Percentiles rank a stretch among this genome's conserved stretches.
These are phyloP conservation scores for Aspergillus olivimuriae DNA, from an alignment of 495 filamentous ascomycete species.

Conservation along the genomic window DNA sequence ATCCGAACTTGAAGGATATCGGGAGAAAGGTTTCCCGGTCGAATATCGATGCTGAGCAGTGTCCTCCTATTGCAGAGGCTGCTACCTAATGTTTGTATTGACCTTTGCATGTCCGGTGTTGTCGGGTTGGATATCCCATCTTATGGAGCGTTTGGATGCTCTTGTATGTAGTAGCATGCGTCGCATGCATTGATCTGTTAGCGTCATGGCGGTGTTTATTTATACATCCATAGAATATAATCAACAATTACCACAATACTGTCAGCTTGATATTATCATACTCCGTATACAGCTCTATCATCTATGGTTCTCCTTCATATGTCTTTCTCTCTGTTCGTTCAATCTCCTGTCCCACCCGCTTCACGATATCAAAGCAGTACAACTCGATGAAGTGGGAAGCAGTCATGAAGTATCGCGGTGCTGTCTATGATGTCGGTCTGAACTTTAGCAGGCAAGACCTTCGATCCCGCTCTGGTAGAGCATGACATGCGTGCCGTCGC, in stretches of 20 bases:
- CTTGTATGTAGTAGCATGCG: too few relatives aligned
- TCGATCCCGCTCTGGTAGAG: conserved; percentile 4
- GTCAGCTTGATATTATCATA: too few relatives aligned
- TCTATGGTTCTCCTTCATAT: too few relatives aligned
- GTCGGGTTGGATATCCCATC: conserved; percentile 16
- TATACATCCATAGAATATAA: too few relatives aligned
- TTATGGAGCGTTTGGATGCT: conserved; percentile 4
- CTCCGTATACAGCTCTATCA: too few relatives aligned
- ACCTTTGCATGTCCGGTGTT: conserved; percentile 10
- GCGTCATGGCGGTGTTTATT: too few relatives aligned
- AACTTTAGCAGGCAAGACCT: conserved; percentile 7
- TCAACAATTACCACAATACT: too few relatives aligned
- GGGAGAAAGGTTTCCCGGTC: conserved; percentile 28
- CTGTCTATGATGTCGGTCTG: conserved; percentile 12
- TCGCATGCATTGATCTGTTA: too few relatives aligned
- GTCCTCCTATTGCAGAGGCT: background rate
- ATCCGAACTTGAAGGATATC: conserved; percentile 36
- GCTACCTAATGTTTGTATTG: conserved; percentile 2
- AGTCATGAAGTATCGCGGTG: conserved; percentile 12
- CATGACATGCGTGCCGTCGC: conserved; percentile 9
- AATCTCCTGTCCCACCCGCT: too few relatives aligned
- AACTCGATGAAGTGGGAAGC: too few relatives aligned
- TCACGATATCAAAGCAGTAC: too few relatives aligned
- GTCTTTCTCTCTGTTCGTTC: too few relatives aligned
- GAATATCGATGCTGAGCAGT: conserved; percentile 28